phyloP scores from a whole-genome alignment of 1,284 basidiomycete species.

The Ganoderma lucidum region DNA sequence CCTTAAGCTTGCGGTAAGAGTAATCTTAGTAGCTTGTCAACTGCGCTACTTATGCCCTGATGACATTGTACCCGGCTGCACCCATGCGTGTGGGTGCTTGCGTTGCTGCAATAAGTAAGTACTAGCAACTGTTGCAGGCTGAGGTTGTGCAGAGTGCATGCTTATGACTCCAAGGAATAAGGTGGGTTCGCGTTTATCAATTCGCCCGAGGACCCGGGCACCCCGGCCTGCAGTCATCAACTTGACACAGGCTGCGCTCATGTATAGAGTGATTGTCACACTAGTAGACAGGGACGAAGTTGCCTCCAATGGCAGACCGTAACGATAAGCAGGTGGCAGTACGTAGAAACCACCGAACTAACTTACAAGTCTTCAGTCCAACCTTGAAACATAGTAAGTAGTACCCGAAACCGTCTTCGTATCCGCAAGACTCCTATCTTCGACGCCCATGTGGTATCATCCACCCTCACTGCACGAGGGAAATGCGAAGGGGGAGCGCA shows the following conservation, averaged over 20 bases:
- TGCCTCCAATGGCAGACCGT: no score
- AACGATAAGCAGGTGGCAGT: neutral
- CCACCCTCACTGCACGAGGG: conserved; percentile 7
- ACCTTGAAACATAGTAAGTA: neutral
- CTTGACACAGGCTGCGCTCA: no score
- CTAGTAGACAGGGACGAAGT: neutral
- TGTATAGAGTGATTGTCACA: no score
- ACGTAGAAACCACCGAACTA: neutral
- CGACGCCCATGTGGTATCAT: neutral
- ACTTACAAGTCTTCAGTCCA: no score
- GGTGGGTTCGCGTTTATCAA: no score
- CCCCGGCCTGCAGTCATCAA: no score
- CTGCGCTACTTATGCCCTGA: neutral
- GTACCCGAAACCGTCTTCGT: neutral
- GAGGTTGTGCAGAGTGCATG: no score
- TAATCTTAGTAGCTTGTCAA: no score
- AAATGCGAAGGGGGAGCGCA: conserved; percentile 22
- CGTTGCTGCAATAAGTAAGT: neutral
- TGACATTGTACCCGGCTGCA: neutral
- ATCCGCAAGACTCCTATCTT: neutral
- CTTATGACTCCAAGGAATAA: no score
- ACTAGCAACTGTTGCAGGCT: no score
- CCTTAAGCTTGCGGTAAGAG: no score
- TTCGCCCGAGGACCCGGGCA: no score
- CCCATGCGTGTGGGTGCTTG: neutral